phyloP scores from a whole-genome alignment of 257 asterid genomes.

The Galeopsis tetrahit region DNA sequence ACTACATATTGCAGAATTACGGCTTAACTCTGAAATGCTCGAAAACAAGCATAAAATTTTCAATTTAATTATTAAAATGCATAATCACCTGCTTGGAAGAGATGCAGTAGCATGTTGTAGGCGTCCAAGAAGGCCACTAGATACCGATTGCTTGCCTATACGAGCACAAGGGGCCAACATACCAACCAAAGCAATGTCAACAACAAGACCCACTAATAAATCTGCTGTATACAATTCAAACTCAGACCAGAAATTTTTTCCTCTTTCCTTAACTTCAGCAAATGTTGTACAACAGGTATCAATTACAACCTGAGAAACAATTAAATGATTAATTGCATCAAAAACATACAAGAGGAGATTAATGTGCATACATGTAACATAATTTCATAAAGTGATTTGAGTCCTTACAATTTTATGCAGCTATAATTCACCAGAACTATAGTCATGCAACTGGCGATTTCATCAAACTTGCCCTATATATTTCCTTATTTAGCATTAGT shows the following conservation, averaged over 20 bases:
- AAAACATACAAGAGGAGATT: neutral
- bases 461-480: slow-evolving; percentile 7
- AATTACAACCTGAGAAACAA: slow-evolving; percentile 65
- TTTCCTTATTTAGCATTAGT: neutral
- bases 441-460: neutral
- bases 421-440: slow-evolving; percentile 6
- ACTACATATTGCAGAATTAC: slow-evolving; percentile 6
- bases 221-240: slow-evolving; percentile 97
- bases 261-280: slow-evolving; percentile 96
- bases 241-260: slow-evolving; percentile 95
- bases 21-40: neutral
- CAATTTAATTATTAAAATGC: slow-evolving; percentile 22
- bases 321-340: slow-evolving; percentile 11
- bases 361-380: slow-evolving; percentile 7
- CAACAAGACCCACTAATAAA: slow-evolving; percentile 86
- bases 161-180: slow-evolving; percentile 97
- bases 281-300: slow-evolving; percentile 98
- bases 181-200: slow-evolving; percentile 92
- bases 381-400: slow-evolving; percentile 2
- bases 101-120: slow-evolving; percentile 60
- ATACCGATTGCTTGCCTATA: slow-evolving; percentile 64
- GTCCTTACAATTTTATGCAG: neutral
- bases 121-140: slow-evolving; percentile 72
- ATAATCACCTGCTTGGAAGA: slow-evolving; percentile 86
- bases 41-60: neutral